Evolutionary conservation across 768 basidiomycete genomes (phyloP).

Genomic region (Xerocomus potaroensis): DNA sequence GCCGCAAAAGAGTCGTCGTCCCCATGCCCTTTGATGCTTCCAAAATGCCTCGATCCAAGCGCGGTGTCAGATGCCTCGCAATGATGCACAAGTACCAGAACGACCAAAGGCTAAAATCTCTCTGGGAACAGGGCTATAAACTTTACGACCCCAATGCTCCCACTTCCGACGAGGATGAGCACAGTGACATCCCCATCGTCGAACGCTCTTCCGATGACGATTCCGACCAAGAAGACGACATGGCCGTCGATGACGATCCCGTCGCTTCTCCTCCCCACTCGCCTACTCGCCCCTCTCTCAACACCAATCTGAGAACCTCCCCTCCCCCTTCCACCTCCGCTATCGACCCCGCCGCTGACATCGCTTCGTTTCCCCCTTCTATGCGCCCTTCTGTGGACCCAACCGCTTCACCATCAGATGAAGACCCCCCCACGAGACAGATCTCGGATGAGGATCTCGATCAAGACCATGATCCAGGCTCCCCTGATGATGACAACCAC

Average conservation of each 20-base stretch:
- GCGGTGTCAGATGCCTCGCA: not conserved
- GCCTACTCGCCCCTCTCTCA: slow-evolving; percentile 17
- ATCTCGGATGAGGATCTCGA: slow-evolving; percentile 30
- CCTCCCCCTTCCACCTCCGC: slow-evolving; percentile 12
- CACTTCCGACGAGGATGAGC: slow-evolving; percentile 17
- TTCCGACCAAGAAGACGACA: slow-evolving; percentile 21
- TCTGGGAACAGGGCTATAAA: slow-evolving; percentile 19
- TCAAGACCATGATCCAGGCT: slow-evolving; percentile 15
- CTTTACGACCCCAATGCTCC: slow-evolving; percentile 18
- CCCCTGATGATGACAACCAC: slow-evolving; percentile 21
- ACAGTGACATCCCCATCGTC: slow-evolving; percentile 1
- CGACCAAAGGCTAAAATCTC: not conserved
- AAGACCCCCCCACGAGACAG: slow-evolving; percentile 6
- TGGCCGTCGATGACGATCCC: slow-evolving; percentile 30
- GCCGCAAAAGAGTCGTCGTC: slow-evolving; percentile 12
- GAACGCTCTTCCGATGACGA: no score
- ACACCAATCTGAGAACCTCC: slow-evolving; percentile 6
- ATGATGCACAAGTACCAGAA: not conserved
- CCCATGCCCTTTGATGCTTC: slow-evolving; percentile 15
- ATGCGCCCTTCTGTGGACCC: slow-evolving; percentile 18
- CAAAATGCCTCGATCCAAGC: slow-evolving; percentile 19
- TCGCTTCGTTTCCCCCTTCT: slow-evolving; percentile 18
- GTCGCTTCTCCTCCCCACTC: slow-evolving; percentile 23
- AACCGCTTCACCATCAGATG: slow-evolving; percentile 17
- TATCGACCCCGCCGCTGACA: slow-evolving; percentile 20